Conservation (phyloP, 1,284 basidiomycete species). For the Sanguinoderma infundibulare region DNA sequence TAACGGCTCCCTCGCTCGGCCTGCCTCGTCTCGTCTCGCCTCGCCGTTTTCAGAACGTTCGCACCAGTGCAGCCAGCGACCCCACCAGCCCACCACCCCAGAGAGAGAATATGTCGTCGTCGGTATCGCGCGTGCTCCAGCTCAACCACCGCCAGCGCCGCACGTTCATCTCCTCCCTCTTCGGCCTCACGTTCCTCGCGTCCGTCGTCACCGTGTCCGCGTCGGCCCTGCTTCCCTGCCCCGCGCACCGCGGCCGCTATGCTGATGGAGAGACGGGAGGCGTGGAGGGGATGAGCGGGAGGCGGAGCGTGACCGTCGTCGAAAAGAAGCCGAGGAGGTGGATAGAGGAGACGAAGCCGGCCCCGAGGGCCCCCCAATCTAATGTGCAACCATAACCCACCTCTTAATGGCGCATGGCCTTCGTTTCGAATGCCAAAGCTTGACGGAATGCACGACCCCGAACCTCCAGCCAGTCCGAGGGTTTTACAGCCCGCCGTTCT, state of each 20-base stretch:
- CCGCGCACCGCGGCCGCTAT: slow-evolving; percentile 61
- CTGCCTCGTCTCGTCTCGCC: background rate
- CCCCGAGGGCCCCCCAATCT: slow-evolving; percentile 34
- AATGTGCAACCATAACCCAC: slow-evolving; percentile 59
- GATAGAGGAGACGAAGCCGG: slow-evolving; percentile 75
- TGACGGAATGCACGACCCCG: background rate
- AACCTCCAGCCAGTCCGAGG: background rate
- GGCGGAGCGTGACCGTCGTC: slow-evolving; percentile 46
- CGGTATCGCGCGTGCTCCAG: slow-evolving; percentile 59
- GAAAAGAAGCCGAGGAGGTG: slow-evolving; percentile 73
- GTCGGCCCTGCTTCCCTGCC: slow-evolving; percentile 78
- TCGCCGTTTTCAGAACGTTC: background rate
- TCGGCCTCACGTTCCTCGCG: slow-evolving; percentile 77
- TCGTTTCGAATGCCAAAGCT: too few species aligned
- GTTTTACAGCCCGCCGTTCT: too few species aligned
- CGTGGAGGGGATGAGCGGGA: slow-evolving; percentile 16
- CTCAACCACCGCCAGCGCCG: slow-evolving; percentile 66
- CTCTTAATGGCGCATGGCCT: background rate
- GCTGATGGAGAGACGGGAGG: slow-evolving; percentile 48
- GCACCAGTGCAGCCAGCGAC: slow-evolving; percentile 1
- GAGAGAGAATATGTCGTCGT: slow-evolving; percentile 27
- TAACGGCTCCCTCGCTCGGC: background rate
- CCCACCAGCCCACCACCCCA: background rate
- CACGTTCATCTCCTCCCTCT: slow-evolving; percentile 76
- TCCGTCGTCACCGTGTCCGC: slow-evolving; percentile 81